phyloP scores from a whole-genome alignment of 345 rosid species.

The Carallia brachiata region DNA sequence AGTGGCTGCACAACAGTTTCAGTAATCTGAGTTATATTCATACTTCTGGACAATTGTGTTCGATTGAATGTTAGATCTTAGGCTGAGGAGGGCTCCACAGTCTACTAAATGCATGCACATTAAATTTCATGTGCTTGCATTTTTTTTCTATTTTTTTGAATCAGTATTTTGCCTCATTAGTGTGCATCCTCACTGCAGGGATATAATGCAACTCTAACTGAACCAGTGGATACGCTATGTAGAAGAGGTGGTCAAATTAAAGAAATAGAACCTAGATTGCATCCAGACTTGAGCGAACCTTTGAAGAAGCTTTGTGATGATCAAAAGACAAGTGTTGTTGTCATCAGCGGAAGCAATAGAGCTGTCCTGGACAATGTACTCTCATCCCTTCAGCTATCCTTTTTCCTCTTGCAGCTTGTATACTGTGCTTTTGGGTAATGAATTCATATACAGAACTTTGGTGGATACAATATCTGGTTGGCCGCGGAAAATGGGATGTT shows the following conservation, averaged over 20 bases:
- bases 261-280: constrained; percentile 49
- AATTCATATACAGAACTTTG: constrained; percentile 44
- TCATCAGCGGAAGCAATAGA: constrained; percentile 62
- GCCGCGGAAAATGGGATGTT: constrained; percentile 71
- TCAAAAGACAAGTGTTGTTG: constrained; percentile 43
- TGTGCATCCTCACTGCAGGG: constrained; percentile 40
- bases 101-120: no score
- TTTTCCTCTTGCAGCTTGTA: constrained; percentile 5
- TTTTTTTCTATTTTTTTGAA: no score
- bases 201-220: constrained; percentile 48
- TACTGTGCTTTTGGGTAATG: constrained; percentile 8
- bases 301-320: constrained; percentile 45
- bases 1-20: no score
- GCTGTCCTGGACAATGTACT: constrained; percentile 45
- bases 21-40: no score
- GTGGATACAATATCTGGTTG: constrained; percentile 53
- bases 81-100: no score
- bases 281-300: constrained; percentile 39
- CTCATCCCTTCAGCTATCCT: constrained; percentile 5
- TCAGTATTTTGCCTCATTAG: background rate
- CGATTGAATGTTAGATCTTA: no score
- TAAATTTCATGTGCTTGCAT: no score
- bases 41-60: no score
- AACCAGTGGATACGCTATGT: constrained; percentile 37
- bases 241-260: constrained; percentile 48